Percentiles rank a stretch among this genome's conserved stretches.
These are phyloP conservation scores for Ogataea ramenticola DNA, from an alignment of 805 yeast species.

Conservation along the genomic window DNA sequence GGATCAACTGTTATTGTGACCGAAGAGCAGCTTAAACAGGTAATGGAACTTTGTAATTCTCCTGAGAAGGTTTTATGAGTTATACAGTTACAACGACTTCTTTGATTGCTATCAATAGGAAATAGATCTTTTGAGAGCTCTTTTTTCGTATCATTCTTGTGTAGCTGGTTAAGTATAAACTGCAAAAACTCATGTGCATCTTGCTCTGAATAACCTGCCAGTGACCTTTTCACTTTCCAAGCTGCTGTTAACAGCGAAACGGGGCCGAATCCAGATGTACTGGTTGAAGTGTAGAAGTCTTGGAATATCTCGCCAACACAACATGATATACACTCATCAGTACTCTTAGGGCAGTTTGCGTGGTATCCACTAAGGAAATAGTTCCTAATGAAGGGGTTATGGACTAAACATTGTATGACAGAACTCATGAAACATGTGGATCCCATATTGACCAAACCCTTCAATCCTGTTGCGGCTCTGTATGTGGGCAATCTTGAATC, in stretches of 20 bases:
- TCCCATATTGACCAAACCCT: constrained; percentile 91
- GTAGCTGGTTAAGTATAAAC: constrained; percentile 80
- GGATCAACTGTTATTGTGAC: constrained; percentile 77
- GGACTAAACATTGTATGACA: constrained; percentile 80
- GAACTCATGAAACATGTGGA: constrained; percentile 97
- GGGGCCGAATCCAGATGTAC: constrained; percentile 70
- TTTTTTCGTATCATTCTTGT: constrained; percentile 33
- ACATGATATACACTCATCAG: constrained; percentile 67
- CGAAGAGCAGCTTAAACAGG: constrained; percentile 61
- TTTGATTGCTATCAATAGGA: background rate
- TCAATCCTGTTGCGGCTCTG: constrained; percentile 66
- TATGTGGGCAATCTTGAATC: constrained; percentile 36
- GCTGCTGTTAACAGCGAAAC: constrained; percentile 76
- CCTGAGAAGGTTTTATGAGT: constrained; percentile 83
- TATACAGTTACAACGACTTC: constrained; percentile 57
- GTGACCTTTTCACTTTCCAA: constrained; percentile 75
- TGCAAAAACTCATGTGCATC: constrained; percentile 99
- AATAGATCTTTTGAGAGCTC: constrained; percentile 7
- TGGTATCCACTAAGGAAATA: constrained; percentile 74
- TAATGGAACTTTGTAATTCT: constrained; percentile 69
- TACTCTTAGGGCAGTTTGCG: constrained; percentile 39
- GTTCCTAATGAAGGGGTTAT: constrained; percentile 80
- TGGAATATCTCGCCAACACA: constrained; percentile 73
- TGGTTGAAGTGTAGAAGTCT: constrained; percentile 60
- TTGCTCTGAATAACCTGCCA: constrained; percentile 95